Evolutionary conservation across 192 early-diverging fungal species (phyloP).

Genomic region (Coemansia umbellata): DNA sequence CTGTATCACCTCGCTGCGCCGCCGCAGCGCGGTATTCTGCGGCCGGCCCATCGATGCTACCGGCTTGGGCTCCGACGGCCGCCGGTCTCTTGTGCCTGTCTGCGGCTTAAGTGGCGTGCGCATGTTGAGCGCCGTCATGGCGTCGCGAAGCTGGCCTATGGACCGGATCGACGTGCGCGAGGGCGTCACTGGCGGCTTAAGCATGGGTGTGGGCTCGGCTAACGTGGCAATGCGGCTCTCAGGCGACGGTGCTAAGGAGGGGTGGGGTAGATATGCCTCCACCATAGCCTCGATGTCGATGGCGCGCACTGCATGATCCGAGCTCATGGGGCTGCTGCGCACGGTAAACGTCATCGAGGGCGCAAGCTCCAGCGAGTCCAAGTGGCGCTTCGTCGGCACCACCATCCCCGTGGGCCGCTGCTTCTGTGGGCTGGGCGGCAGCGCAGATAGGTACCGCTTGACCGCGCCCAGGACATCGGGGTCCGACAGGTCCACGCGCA

Average conservation of each 20-base stretch:
- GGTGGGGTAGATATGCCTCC: conserved; percentile 31
- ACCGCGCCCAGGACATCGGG: conserved; percentile 15
- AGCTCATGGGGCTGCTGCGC: not conserved
- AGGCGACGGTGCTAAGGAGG: conserved; percentile 10
- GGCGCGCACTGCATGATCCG: conserved; percentile 21
- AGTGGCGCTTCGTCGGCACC: not conserved
- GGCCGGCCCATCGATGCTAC: too few species aligned
- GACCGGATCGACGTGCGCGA: not conserved
- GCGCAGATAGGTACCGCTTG: conserved; percentile 13
- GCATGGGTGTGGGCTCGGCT: conserved; percentile 1
- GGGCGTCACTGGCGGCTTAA: not conserved
- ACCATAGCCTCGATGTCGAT: conserved; percentile 42
- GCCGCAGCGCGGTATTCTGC: too few species aligned
- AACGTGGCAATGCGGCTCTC: conserved; percentile 26
- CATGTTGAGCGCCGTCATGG: not conserved
- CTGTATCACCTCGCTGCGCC: conserved; percentile 16
- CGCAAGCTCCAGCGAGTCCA: not conserved
- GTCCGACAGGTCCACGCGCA: conserved; percentile 15
- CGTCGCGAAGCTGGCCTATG: not conserved
- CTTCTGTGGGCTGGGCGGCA: conserved; percentile 4
- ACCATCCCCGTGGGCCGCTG: conserved; percentile 7
- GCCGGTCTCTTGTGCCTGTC: too few species aligned
- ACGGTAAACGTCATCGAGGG: conserved; percentile 32
- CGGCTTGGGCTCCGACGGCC: too few species aligned
- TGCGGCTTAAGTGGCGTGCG: too few species aligned